Percentiles rank a stretch among this genome's conserved stretches.
phyloP scores from a whole-genome alignment of 805 yeast genomes.

The Cyberlindnera saturnus region DNA sequence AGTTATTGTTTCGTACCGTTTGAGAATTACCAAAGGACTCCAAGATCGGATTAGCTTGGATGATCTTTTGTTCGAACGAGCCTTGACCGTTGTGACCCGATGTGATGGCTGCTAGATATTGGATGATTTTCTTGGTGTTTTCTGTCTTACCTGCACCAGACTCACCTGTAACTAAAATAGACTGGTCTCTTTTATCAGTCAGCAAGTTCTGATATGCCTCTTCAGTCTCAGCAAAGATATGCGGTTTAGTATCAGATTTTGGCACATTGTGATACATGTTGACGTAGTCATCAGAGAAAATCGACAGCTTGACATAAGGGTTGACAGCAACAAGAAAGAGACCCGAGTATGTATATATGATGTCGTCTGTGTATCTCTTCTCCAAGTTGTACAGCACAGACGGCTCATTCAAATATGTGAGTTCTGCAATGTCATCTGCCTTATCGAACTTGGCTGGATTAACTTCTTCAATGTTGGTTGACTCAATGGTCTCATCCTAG shows the following conservation, averaged over 20 bases:
- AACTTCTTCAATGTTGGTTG: slow-evolving; percentile 50
- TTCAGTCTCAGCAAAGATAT: slow-evolving; percentile 86
- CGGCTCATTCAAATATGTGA: slow-evolving; percentile 91
- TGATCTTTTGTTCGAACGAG: slow-evolving; percentile 74
- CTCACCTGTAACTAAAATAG: slow-evolving; percentile 96
- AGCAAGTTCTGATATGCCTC: slow-evolving; percentile 75
- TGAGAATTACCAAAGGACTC: slow-evolving; percentile 98
- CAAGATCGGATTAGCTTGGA: slow-evolving; percentile 91
- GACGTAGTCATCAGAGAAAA: slow-evolving; percentile 58
- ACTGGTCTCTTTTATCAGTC: slow-evolving; percentile 68
- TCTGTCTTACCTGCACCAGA: slow-evolving; percentile 99
- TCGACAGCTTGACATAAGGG: slow-evolving; percentile 73
- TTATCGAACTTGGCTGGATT: slow-evolving; percentile 89
- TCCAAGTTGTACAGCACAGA: slow-evolving; percentile 84
- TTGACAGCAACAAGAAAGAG: slow-evolving; percentile 91
- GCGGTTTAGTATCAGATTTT: slow-evolving; percentile 60
- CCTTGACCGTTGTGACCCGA: slow-evolving; percentile 21
- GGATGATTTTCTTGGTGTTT: slow-evolving; percentile 91
- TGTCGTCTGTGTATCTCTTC: slow-evolving; percentile 68
- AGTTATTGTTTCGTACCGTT: slow-evolving; percentile 87
- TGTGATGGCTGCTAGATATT: slow-evolving; percentile 79
- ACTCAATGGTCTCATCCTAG: slow-evolving; percentile 32
- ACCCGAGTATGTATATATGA: slow-evolving; percentile 92
- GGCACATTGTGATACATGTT: slow-evolving; percentile 45
- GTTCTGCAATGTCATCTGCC: slow-evolving; percentile 92